Base-by-base conservation (phyloP, 2,329 filamentous ascomycete species). In the Fusarium sp. region DNA sequence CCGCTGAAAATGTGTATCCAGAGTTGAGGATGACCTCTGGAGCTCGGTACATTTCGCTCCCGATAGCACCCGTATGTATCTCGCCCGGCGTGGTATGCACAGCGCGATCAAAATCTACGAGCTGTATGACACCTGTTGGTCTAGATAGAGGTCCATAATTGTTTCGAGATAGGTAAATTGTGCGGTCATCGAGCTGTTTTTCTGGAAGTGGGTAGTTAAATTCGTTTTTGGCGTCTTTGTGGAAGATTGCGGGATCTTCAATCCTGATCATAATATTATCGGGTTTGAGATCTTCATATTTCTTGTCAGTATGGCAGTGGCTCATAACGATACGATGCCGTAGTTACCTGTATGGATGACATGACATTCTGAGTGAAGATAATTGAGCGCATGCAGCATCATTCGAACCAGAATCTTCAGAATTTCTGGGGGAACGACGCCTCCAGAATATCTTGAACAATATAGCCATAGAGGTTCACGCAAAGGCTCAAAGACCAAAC, bases 381-480 rank as follows among this genome's bases (percentile, higher is more conserved):
- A 74, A 9, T 74, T 62, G 4, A 74, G 61, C 2, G 46, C 70
- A 3, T 68, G 68, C 1, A 20, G 6, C 8, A 19, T n/a, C 10
- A 44, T 26, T 19, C 6, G 72, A 1, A 73, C 15, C 1, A 74
- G 44, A 15, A 72, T 51, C 38, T 74, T 72, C 4, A 72, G 34
- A 6, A 70, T 47, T 39, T 58, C 61, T 0, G 57, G 51, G 4
- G 70, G 70, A 19, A 73, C 68, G 0, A 73, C 62, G 3, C 50
- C 52, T 9, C 39, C 69, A 1, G 60, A 15, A 28, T 62, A 74
- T 40, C 72, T 63, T 15, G 49, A 48, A 6, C 60, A 49, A 36
- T 74, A 74, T 0, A 74, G 46, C 71, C 61, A 72, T 8, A 74
- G 50, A n/a, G 72, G 72, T 30, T 74, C 72, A 5, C 68, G 68